These are phyloP conservation scores for Tagetes erecta DNA, from an alignment of 129 eudicot genomes.

Conservation along the genomic window DNA sequence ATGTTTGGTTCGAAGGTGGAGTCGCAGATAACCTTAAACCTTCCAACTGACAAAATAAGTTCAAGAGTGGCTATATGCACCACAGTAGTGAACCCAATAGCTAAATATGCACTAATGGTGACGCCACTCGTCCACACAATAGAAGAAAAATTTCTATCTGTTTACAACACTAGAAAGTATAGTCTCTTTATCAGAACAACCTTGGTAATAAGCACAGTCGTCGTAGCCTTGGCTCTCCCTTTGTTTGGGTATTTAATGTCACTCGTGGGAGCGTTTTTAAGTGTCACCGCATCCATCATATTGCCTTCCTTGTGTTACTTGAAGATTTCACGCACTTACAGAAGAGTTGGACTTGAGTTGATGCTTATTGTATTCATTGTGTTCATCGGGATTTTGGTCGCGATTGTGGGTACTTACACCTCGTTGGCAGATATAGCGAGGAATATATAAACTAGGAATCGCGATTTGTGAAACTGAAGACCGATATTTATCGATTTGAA, in stretches of 20 bases:
- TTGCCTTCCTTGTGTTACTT: conserved; percentile 82
- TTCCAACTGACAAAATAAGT: conserved; percentile 66
- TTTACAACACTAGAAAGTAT: conserved; percentile 33
- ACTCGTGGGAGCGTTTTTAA: conserved; percentile 90
- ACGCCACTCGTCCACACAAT: conserved; percentile 60
- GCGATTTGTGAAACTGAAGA: neutral
- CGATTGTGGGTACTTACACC: conserved; percentile 68
- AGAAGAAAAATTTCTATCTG: conserved; percentile 49
- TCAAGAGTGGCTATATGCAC: conserved; percentile 83
- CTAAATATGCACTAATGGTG: conserved; percentile 86
- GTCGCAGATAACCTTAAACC: conserved; percentile 82
- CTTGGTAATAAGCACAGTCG: conserved; percentile 64
- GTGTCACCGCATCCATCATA: conserved; percentile 69
- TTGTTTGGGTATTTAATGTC: conserved; percentile 76
- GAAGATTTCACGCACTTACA: conserved; percentile 61
- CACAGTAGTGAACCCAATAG: conserved; percentile 80
- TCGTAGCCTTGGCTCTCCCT: conserved; percentile 72
- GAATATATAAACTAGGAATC: conserved; percentile 12
- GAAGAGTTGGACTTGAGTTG: conserved; percentile 49
- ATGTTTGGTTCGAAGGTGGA: conserved; percentile 74
- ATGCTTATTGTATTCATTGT: conserved; percentile 41
- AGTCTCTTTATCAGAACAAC: conserved; percentile 55
- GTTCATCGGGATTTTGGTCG: conserved; percentile 43
- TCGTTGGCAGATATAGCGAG: conserved; percentile 49
- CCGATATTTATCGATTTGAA: neutral